Evolutionary conservation across 2,329 filamentous ascomycete species (phyloP), one percentile per base, ranked within the genome.

Genomic region (Exophiala bonariae): DNA sequence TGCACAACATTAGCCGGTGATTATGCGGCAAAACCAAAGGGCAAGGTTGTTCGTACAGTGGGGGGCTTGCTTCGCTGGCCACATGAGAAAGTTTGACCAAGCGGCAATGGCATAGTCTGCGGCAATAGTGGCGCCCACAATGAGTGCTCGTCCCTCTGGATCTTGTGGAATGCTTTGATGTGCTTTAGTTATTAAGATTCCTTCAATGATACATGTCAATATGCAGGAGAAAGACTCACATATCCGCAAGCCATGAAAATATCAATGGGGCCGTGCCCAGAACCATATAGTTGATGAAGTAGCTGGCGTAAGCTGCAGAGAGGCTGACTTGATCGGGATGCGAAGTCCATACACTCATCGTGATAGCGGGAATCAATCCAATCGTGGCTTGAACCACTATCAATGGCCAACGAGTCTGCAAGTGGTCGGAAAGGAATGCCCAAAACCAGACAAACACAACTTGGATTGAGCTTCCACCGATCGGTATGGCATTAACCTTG

Each of bases 371-470:
- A 3, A 77, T 62, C 3, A 77, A 60, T 1, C 70, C 75, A 39
- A 79, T 75, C 2, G 70, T 41, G 14, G 64, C 70, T 61, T 79
- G 76, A 2, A 63, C 56, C 4, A 79, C 62, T 20, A 79, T 73
- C 4, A 79, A 62, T 0, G 68, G 70, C 76, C 76, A 79, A 14
- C 77, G 63, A 0, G 75, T 77, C 31, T 68, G 66, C 2, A 79
- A 55, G 7, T 70, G 58, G 58, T 79, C 76, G 0, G 76, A 79
- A 1, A 78, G 57, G 2, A 77, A 67, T 1, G 75, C 76, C 75
- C 76, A 79, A 10, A 77, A 66, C 76, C 76, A 79, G 2, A 79
- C 76, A 44, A 74, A 76, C 0, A 71, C 64, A 2, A 77, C 72
- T 16, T 75, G 75, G 38, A 77, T 74, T 3, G 72, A 72, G 3